These are phyloP conservation scores for Fistulinella cinereoalba DNA, from an alignment of 1,284 basidiomycete genomes.

Conservation along the genomic window DNA sequence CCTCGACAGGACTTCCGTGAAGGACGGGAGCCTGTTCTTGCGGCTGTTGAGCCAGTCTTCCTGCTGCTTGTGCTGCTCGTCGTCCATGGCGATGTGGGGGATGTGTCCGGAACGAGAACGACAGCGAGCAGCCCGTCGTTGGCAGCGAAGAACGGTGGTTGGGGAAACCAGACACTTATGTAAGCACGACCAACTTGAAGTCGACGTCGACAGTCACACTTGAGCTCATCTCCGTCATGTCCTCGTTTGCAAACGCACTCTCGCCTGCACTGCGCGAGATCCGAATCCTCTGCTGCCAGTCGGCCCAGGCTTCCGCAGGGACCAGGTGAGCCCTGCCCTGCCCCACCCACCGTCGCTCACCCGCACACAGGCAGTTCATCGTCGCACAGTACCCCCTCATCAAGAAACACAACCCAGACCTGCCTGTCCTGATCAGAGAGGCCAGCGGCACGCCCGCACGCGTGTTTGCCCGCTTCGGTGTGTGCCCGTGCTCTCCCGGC, in stretches of 20 bases:
- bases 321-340: conserved; percentile 76
- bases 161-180: conserved; percentile 21
- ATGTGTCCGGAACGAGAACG: conserved; percentile 6
- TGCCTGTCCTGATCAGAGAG: conserved; percentile 88
- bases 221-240: conserved; percentile 33
- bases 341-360: too few species aligned
- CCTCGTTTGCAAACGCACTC: conserved; percentile 74
- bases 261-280: conserved; percentile 85
- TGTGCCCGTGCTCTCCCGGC: conserved; percentile 36
- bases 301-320: conserved; percentile 74
- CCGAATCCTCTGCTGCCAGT: conserved; percentile 84
- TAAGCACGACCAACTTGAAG: conserved; percentile 14
- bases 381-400: conserved; percentile 75
- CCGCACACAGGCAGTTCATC: conserved; percentile 72
- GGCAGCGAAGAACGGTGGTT: conserved; percentile 10
- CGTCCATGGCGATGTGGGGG: conserved; percentile 43
- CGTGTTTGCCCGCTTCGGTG: conserved; percentile 90
- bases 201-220: not conserved
- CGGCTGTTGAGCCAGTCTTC: conserved; percentile 68
- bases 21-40: conserved; percentile 71
- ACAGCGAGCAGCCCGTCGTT: conserved; percentile 17
- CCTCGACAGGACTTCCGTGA: conserved; percentile 83
- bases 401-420: conserved; percentile 87
- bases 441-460: conserved; percentile 86
- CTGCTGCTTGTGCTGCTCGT: conserved; percentile 55